phyloP scores from a whole-genome alignment of 306 rosid genomes.

The Geum urbanum region DNA sequence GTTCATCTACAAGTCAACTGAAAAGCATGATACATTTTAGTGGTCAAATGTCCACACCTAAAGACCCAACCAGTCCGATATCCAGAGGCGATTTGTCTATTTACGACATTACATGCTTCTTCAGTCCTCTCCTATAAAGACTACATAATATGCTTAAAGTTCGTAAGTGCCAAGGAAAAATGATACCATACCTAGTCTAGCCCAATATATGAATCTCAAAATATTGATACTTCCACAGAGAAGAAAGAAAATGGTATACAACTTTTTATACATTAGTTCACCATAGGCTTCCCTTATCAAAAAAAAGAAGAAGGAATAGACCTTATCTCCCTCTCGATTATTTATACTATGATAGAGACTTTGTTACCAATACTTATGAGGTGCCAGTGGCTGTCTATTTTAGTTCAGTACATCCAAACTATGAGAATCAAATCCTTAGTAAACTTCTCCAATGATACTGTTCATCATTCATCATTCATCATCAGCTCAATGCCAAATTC shows the following conservation, averaged over 20 bases:
- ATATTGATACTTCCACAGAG: not conserved
- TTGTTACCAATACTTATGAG: too few species aligned
- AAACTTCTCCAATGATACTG: too few species aligned
- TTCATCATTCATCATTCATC: too few species aligned
- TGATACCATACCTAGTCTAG: too few species aligned
- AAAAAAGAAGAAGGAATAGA: not conserved
- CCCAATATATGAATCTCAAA: too few species aligned
- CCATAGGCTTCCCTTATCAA: too few species aligned
- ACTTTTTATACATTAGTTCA: not conserved
- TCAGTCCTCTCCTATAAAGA: not conserved
- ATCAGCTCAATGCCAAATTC: too few species aligned
- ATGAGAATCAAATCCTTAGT: too few species aligned
- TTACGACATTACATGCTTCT: not conserved
- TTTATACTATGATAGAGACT: not conserved
- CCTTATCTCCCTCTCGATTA: not conserved
- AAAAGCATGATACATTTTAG: not conserved
- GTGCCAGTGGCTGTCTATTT: too few species aligned
- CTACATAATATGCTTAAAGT: not conserved
- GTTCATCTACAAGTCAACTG: not conserved
- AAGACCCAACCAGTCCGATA: not conserved
- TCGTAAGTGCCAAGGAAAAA: not conserved
- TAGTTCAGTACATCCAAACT: too few species aligned
- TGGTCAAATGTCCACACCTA: constrained; percentile 1
- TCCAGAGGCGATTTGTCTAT: not conserved
- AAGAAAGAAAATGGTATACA: not conserved